phyloP scores from a whole-genome alignment of 768 basidiomycete genomes.

The Tylopilus vinaceipallidus region DNA sequence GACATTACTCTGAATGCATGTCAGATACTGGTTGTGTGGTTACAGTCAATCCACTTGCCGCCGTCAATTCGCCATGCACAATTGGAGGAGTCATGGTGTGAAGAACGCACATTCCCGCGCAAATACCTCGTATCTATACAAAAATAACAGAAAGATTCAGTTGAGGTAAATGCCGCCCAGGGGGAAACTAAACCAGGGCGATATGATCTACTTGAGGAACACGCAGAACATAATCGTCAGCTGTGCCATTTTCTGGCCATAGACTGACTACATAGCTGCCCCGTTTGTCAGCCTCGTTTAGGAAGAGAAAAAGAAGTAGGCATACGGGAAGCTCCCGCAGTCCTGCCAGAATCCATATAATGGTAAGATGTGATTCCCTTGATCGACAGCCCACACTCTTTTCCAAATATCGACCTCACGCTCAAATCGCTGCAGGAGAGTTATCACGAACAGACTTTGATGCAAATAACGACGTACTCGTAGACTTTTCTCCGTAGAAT shows the following conservation, averaged over 20 bases:
- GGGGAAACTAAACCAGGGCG: not conserved
- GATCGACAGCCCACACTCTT: not conserved
- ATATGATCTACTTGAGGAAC: not conserved
- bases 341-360: not conserved
- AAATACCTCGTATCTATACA: not conserved
- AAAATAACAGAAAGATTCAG: not conserved
- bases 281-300: not conserved
- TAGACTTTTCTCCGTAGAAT: not conserved
- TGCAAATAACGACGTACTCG: not conserved
- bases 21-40: not conserved
- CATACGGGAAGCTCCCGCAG: not conserved
- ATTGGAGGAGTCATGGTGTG: not conserved
- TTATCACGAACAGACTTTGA: not conserved
- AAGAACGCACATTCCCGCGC: not conserved
- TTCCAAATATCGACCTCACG: not conserved
- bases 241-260: not conserved
- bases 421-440: not conserved
- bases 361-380: not conserved
- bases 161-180: too few relatives aligned
- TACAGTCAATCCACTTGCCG: not conserved
- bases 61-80: not conserved
- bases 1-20: not conserved
- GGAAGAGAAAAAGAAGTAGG: not conserved
- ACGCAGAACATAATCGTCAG: not conserved
- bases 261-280: not conserved